A percentile compares a stretch with the other conserved stretches of the same genome.
phyloP scores from a whole-genome alignment of 2,329 filamentous ascomycete species.

The Coniella vitis region DNA sequence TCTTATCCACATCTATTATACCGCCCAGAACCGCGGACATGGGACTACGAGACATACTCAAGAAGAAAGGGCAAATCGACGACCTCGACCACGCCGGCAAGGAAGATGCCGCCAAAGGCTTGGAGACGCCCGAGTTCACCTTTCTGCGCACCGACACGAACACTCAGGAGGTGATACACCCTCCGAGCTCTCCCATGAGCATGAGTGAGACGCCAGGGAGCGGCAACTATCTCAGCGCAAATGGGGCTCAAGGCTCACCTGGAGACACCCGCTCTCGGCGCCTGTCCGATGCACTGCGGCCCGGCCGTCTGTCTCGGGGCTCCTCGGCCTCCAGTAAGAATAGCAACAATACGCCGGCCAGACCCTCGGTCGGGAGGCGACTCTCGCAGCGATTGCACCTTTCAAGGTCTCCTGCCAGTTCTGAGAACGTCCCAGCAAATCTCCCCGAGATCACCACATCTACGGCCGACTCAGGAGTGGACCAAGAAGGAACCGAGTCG shows the following conservation, averaged over 20 bases:
- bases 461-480: constrained; percentile 41
- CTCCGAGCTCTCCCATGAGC: constrained; percentile 40
- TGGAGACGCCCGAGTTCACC: constrained; percentile 60
- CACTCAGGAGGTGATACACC: constrained; percentile 70
- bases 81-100: constrained; percentile 24
- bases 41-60: constrained; percentile 47
- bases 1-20: not conserved
- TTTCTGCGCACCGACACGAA: constrained; percentile 81
- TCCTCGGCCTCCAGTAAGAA: constrained; percentile 37
- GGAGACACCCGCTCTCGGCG: constrained; percentile 21
- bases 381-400: constrained; percentile 69
- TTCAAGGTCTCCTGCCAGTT: constrained; percentile 49
- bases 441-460: constrained; percentile 63
- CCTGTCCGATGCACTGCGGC: constrained; percentile 27
- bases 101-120: constrained; percentile 28
- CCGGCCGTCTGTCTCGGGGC: constrained; percentile 37
- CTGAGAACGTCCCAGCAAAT: constrained; percentile 70
- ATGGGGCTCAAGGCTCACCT: constrained; percentile 17
- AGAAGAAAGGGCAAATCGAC: constrained; percentile 44
- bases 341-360: constrained; percentile 27
- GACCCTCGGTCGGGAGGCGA: constrained; percentile 31
- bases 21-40: constrained; percentile 25
- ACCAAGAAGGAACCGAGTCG: constrained; percentile 48
- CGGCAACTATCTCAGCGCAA: constrained; percentile 22
- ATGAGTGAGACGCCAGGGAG: constrained; percentile 18